These are phyloP conservation scores for Saprolegnia diclina DNA, from an alignment of 352 stramenopile species.

Conservation along the genomic window DNA sequence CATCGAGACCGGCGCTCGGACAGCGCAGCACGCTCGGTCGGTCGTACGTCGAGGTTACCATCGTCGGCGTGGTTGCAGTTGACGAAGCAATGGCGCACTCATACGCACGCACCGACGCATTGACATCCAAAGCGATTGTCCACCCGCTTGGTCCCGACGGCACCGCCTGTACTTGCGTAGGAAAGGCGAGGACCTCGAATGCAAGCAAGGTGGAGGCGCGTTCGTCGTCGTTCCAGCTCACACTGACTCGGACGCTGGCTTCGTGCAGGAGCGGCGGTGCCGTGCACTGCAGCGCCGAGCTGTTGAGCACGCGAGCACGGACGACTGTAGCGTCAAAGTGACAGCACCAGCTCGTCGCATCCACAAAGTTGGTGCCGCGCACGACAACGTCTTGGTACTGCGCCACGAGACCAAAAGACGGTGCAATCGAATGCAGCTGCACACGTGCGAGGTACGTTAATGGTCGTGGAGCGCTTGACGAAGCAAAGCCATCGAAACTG, in stretches of 20 bases:
- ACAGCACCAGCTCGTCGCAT: not conserved
- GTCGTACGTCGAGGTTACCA: too few species aligned
- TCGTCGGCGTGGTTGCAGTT: not conserved
- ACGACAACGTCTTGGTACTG: slow-evolving; percentile 4
- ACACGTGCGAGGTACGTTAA: slow-evolving; percentile 1
- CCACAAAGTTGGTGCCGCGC: slow-evolving; percentile 18
- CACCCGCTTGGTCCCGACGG: not conserved
- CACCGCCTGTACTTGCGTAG: not conserved
- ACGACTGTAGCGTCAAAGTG: slow-evolving; percentile 1
- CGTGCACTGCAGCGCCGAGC: slow-evolving; percentile 1
- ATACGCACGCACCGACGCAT: not conserved
- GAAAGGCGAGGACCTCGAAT: slow-evolving; percentile 7
- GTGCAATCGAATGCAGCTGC: slow-evolving; percentile 7
- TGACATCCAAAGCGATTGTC: not conserved
- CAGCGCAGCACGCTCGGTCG: too few species aligned
- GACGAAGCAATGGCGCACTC: not conserved
- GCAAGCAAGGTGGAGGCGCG: not conserved
- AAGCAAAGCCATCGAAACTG: not conserved
- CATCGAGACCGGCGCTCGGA: too few species aligned
- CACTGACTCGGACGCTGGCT: not conserved
- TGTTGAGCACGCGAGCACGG: not conserved
- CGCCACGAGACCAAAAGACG: not conserved
- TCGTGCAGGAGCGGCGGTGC: not conserved
- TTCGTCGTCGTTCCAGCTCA: slow-evolving; percentile 13
- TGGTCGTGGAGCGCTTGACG: not conserved